Conservation (phyloP, 805 yeast species). For the Yamadazyma sp. region DNA sequence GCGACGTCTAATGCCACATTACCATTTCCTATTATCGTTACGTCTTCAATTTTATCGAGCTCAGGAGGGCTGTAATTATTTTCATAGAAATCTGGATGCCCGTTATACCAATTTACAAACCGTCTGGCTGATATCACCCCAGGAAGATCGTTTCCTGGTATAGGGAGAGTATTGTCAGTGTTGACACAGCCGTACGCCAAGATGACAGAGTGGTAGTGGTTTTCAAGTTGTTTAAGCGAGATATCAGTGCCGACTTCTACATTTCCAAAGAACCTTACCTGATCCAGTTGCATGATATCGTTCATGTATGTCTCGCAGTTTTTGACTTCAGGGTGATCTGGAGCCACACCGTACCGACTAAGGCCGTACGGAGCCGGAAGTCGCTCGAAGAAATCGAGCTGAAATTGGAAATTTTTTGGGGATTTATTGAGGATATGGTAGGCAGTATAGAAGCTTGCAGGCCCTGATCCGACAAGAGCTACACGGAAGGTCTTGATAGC, state of each 20-base stretch:
- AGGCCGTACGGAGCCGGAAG: slow-evolving; percentile 91
- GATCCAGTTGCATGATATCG: slow-evolving; percentile 39
- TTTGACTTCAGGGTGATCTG: slow-evolving; percentile 97
- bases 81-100: slow-evolving; percentile 62
- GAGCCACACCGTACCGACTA: slow-evolving; percentile 95
- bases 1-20: slow-evolving; percentile 94
- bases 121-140: slow-evolving; percentile 80
- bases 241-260: slow-evolving; percentile 66
- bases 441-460: slow-evolving; percentile 93
- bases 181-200: slow-evolving; percentile 79
- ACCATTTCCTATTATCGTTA: slow-evolving; percentile 91
- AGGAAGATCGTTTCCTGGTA: slow-evolving; percentile 59
- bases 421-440: slow-evolving; percentile 60
- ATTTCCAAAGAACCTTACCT: slow-evolving; percentile 64
- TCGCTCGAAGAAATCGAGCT: slow-evolving; percentile 77
- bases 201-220: slow-evolving; percentile 69
- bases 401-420: slow-evolving; percentile 26
- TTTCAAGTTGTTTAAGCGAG: slow-evolving; percentile 45
- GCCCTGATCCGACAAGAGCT: slow-evolving; percentile 93
- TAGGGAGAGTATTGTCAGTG: slow-evolving; percentile 51
- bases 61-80: slow-evolving; percentile 45
- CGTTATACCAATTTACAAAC: slow-evolving; percentile 96
- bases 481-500: slow-evolving; percentile 42
- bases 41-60: slow-evolving; percentile 59
- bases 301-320: slow-evolving; percentile 74